A percentile compares a stretch with the other conserved stretches of the same genome.
These are phyloP conservation scores for Russula sp. DNA, from an alignment of 768 basidiomycete genomes.

Conservation along the genomic window DNA sequence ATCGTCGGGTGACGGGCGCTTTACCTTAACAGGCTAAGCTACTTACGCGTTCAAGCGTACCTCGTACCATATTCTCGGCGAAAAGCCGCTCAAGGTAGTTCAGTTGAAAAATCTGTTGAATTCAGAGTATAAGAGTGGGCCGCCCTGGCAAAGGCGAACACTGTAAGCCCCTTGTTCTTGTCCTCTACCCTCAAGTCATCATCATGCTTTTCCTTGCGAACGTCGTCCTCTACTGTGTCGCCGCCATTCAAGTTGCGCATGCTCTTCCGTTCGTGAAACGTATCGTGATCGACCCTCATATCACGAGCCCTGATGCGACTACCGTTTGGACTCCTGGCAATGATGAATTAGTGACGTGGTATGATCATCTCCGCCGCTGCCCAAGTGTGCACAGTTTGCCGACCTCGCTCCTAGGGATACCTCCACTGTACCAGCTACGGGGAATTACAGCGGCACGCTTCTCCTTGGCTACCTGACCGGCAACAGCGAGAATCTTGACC, in stretches of 20 bases:
- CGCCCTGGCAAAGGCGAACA: background rate
- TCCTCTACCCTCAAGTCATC: background rate
- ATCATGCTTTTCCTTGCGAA: constrained; percentile 1
- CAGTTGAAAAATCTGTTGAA: background rate
- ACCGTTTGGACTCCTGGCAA: constrained; percentile 34
- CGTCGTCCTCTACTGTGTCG: constrained; percentile 3
- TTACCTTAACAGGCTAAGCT: no score
- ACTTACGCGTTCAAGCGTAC: no score
- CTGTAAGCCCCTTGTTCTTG: background rate
- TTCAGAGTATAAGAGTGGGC: background rate
- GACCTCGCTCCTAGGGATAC: constrained; percentile 20
- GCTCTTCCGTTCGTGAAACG: constrained; percentile 16
- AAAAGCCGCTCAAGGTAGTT: no score
- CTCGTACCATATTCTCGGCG: no score
- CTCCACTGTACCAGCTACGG: constrained; percentile 33
- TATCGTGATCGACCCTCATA: constrained; percentile 27
- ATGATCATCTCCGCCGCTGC: constrained; percentile 4
- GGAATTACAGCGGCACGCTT: constrained; percentile 34
- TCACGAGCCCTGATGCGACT: constrained; percentile 33
- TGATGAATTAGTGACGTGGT: constrained; percentile 39
- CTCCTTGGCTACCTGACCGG: constrained; percentile 38
- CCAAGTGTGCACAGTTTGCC: background rate
- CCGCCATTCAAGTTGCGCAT: constrained; percentile 1
- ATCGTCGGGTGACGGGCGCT: no score
- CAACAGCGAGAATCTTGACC: constrained; percentile 38